Evolutionary conservation across 1,284 basidiomycete genomes (phyloP).

Genomic region (Wolfiporia cocos): DNA sequence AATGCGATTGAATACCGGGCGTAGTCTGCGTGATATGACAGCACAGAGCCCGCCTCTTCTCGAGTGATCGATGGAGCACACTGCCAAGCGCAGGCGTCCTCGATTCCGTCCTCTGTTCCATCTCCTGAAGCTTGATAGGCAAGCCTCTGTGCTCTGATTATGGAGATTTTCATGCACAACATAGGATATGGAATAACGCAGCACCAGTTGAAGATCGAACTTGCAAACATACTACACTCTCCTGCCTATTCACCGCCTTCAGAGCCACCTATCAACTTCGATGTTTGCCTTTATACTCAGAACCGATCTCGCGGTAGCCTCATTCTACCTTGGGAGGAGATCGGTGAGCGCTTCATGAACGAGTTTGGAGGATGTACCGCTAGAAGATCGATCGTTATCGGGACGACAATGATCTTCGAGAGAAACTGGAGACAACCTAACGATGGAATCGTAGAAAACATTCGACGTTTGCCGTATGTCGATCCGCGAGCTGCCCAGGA

Average conservation of each 20-base stretch:
- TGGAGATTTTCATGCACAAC: conserved; percentile 32
- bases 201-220: conserved; percentile 28
- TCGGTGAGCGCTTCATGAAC: conserved; percentile 39
- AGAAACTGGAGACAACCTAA: conserved; percentile 28
- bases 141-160: too few relatives aligned
- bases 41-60: too few relatives aligned
- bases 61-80: too few relatives aligned
- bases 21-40: too few relatives aligned
- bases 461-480: conserved; percentile 38
- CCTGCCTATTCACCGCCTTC: conserved; percentile 26
- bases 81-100: too few relatives aligned
- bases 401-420: conserved; percentile 33
- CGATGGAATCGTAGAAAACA: conserved; percentile 33
- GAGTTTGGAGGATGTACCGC: conserved; percentile 31
- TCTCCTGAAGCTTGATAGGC: too few relatives aligned
- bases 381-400: conserved; percentile 21
- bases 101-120: too few relatives aligned
- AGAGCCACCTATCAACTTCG: conserved; percentile 42
- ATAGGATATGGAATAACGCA: conserved; percentile 30
- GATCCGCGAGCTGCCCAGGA: conserved; percentile 33
- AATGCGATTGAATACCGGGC: too few relatives aligned
- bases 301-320: conserved; percentile 35
- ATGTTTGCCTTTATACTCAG: conserved; percentile 28
- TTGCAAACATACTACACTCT: conserved; percentile 42
- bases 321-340: conserved; percentile 37